Base-by-base conservation (phyloP, 768 basidiomycete species). In the Psilocybe subaeruginosa region DNA sequence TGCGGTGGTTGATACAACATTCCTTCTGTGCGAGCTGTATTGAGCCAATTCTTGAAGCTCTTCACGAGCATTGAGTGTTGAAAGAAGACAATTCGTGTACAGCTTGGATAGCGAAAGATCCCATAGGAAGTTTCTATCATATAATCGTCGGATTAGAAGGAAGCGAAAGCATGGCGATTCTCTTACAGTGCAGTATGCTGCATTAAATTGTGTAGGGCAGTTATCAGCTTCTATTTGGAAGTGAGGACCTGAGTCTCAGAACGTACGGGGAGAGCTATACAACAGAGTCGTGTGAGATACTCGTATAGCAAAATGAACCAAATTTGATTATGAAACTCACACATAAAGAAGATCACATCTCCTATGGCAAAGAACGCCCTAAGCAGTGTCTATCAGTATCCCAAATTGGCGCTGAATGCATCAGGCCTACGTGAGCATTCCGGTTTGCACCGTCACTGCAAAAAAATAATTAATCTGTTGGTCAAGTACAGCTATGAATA, bases 31-130 rank as follows among this genome's bases (percentile, higher is more conserved):
- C 2, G 73, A 71, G 8, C 69, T 64, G 37, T 61, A 69, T 54
- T 60, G 68, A 3, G 70, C 66, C 33, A 69, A 61, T 5, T 69
- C 68, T 31, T 77, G 77, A 16, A 80, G 55, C 7, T 69, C 46
- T 8, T 74, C 71, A 7, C 82, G 77, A 23, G 82, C 78, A 55
- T 84, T 83, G 27, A 84, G 73, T 3, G 82, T 81, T 3, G 81
- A 82, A 37, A 84, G 65, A 4, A 82, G 71, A 54, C 80, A 81
- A 57, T 83, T 84, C n/a, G 79, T 60, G 65, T 84, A 84, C 12
- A 84, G 71, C 58, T 82, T 83, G 1, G 80, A 76, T 8, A 84
- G 70, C 8, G 79, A 73, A 17, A 84, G 69, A 63, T 82, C 82
- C 78, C 79, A 84, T 8, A 82, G 61, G 64, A 84, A 84, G 66